Evolutionary conservation across 306 rosid species (phyloP), one percentile per base, ranked within the genome.

Genomic region (Rosa chinensis): DNA sequence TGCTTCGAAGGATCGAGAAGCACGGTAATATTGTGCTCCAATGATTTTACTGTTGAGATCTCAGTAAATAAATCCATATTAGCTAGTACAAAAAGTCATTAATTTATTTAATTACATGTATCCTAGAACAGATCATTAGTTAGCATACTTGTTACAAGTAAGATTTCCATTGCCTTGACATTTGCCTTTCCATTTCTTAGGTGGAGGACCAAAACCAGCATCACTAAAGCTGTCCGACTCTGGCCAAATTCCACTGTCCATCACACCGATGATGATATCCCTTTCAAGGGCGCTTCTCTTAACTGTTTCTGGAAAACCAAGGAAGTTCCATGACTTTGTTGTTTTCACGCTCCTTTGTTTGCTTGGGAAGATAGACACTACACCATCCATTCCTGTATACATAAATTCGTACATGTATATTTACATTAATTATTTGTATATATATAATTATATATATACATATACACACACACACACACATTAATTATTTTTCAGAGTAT

Each of bases 261-360:
- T 1, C 39, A 28, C 32, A 43, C 90, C 93, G 0, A 90, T 35
- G n/a, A 90, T 83, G 71, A 88, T 58, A 73, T 88, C 67, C 45
- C 87, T 86, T 78, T 91, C 91, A 0, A 35, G 4, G 0, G 8
- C 1, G n/a, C 39, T 23, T 83, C 84, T 80, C 49, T 70, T n/a
- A 16, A 16, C 73, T 8, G 42, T 35, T 21, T 39, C 32, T 0
- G 88, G 77, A 56, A 90, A 82, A 3, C 91, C 95, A 75, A 90
- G 50, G 71, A 90, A 90, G 70, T 90, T 86, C 92, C 91, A 90
- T 3, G 91, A 90, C 73, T 61, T 84, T 64, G 95, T 90, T 25
- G 92, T 90, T 53, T 53, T 53, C 13, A 81, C 88, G 12, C 77
- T 52, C n/a, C 35, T 63, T 59, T 77, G 79, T 80, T 11, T 18